Evolutionary conservation across 495 filamentous ascomycete species (phyloP).

Genomic region (Cercophora sp.): DNA sequence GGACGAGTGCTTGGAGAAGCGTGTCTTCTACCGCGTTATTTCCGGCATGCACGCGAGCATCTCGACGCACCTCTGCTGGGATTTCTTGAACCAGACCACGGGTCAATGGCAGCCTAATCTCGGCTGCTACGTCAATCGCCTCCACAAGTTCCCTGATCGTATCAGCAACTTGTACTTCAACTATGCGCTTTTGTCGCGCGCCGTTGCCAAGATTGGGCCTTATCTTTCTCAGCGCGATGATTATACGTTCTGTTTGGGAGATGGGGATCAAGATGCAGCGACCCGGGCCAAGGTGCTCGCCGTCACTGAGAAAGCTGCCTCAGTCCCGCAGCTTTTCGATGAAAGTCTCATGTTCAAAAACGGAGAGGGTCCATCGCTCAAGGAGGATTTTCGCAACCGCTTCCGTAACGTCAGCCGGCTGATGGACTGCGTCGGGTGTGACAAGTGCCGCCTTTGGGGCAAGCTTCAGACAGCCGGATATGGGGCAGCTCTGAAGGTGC

Average conservation of each 20-base stretch:
- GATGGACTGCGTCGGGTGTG: conserved; percentile 99
- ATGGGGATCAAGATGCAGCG: conserved; percentile 67
- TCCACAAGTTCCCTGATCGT: conserved; percentile 80
- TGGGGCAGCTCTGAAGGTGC: conserved; percentile 87
- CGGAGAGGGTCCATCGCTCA: conserved; percentile 64
- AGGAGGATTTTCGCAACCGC: conserved; percentile 95
- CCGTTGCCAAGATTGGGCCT: conserved; percentile 83
- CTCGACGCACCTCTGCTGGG: conserved; percentile 91
- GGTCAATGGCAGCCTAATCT: conserved; percentile 93
- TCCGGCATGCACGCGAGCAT: conserved; percentile 98
- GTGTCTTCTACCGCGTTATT: conserved; percentile 91
- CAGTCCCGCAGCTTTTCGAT: conserved; percentile 78
- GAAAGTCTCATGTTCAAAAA: conserved; percentile 90
- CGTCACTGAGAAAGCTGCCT: conserved; percentile 64
- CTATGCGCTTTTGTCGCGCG: conserved; percentile 88
- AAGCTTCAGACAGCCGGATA: conserved; percentile 96
- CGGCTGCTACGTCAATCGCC: conserved; percentile 78
- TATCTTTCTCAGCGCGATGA: conserved; percentile 53
- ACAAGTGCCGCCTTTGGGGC: conserved; percentile 97
- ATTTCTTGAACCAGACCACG: conserved; percentile 92
- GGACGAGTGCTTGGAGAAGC: conserved; percentile 93
- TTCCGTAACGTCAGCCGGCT: conserved; percentile 93
- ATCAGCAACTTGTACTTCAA: conserved; percentile 99
- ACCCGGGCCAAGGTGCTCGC: conserved; percentile 76
- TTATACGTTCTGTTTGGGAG: conserved; percentile 92